Evolutionary conservation across 75 land plant genomes (phyloP).

Genomic region (Ceratopteris richardii): DNA sequence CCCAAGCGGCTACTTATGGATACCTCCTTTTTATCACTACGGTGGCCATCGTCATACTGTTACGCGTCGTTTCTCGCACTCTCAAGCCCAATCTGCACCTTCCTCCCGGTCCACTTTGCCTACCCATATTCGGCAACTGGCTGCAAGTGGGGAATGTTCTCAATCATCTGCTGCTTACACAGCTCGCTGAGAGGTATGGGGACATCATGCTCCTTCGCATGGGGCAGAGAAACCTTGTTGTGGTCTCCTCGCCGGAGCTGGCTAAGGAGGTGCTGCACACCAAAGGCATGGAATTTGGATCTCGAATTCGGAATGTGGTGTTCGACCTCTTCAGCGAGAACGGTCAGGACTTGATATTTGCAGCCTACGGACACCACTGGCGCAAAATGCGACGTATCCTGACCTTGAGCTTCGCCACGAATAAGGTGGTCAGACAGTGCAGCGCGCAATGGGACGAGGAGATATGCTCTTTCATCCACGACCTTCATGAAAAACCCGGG

Average conservation of each 20-base stretch:
- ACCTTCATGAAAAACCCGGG: conserved; percentile 33
- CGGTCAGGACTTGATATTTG: conserved; percentile 94
- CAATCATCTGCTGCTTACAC: conserved; percentile 35
- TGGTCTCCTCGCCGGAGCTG: conserved; percentile 27
- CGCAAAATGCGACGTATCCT: conserved; percentile 79
- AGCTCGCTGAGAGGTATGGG: conserved; percentile 22
- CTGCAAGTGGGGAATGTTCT: conserved; percentile 44
- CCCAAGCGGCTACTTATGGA: too few relatives aligned
- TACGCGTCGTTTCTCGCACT: too few relatives aligned
- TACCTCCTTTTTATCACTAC: too few relatives aligned
- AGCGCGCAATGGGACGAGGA: conserved; percentile 73
- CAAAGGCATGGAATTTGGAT: conserved; percentile 59
- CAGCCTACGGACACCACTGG: conserved; percentile 92
- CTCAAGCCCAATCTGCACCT: too few relatives aligned
- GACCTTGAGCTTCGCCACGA: conserved; percentile 93
- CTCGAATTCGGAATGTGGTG: conserved; percentile 49
- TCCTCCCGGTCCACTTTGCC: conserved; percentile 68
- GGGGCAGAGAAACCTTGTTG: conserved; percentile 47
- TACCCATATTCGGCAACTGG: conserved; percentile 72
- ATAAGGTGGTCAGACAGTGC: conserved; percentile 73
- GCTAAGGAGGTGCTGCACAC: conserved; percentile 62
- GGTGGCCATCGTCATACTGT: too few relatives aligned
- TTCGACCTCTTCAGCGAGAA: conserved; percentile 87
- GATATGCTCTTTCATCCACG: conserved; percentile 38
- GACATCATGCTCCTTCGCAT: conserved; percentile 30